A percentile compares a stretch with the other conserved stretches of the same genome.
Conservation (phyloP, 352 stramenopile genomes). For the Peronosclerospora sorghi region DNA sequence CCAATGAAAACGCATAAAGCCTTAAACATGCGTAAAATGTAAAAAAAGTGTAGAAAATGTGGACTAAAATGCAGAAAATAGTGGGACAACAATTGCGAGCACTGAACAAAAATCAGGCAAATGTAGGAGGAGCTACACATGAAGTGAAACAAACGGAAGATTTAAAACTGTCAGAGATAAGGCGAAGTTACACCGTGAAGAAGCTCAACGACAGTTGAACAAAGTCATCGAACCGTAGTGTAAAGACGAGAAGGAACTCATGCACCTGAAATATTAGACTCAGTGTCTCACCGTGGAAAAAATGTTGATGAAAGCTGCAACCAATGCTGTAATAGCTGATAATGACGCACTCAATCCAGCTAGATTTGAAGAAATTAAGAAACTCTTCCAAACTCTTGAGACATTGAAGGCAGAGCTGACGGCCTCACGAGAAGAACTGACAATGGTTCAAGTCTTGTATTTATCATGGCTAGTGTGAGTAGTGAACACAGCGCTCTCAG, state of each 20-base stretch:
- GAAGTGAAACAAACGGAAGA: constrained; percentile 39
- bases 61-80: constrained; percentile 35
- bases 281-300: constrained; percentile 31
- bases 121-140: constrained; percentile 45
- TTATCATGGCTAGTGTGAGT: constrained; percentile 2
- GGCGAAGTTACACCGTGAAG: constrained; percentile 20
- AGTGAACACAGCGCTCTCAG: not conserved
- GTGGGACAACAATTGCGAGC: constrained; percentile 35
- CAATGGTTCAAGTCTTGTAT: constrained; percentile 30
- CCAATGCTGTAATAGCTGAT: not conserved
- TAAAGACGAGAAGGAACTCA: constrained; percentile 21
- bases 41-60: not conserved
- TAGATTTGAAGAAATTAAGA: constrained; percentile 24
- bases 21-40: no score
- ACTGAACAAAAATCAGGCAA: constrained; percentile 36
- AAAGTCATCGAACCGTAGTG: constrained; percentile 26
- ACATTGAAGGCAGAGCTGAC: constrained; percentile 31
- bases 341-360: constrained; percentile 7
- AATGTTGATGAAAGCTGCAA: constrained; percentile 25
- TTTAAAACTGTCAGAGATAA: constrained; percentile 19
- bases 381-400: constrained; percentile 31
- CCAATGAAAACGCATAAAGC: not conserved
- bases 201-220: constrained; percentile 26
- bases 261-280: constrained; percentile 45
- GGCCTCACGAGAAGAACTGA: constrained; percentile 31